Percentiles rank a stretch among this genome's conserved stretches.
Evolutionary conservation across 192 early-diverging fungal genomes (phyloP).

Genomic region (Backusella westeae): DNA sequence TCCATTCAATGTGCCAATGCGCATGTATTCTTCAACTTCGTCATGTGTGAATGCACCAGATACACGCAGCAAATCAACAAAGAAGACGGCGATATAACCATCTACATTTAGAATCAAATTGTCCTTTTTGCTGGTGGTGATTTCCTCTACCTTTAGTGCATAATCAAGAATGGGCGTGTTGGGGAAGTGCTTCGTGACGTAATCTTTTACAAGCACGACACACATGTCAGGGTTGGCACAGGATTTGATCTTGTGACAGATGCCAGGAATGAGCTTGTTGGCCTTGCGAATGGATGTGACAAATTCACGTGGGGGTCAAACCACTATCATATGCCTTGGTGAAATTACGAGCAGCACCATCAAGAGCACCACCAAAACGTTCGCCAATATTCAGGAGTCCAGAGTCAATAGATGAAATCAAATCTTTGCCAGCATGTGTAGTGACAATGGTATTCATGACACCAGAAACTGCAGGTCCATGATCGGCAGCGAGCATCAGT

Average conservation of each 20-base stretch:
- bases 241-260: conserved; percentile 99
- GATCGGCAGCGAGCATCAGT: conserved; percentile 98
- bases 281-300: conserved; percentile 91
- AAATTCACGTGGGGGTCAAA: conserved; percentile 87
- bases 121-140: conserved; percentile 98
- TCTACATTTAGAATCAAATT: conserved; percentile 95
- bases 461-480: conserved; percentile 96
- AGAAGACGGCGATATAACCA: conserved; percentile 90
- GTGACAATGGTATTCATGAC: conserved; percentile 89
- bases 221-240: conserved; percentile 98
- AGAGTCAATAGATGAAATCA: conserved; percentile 91
- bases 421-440: conserved; percentile 95
- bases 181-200: conserved; percentile 85
- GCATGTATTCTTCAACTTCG: conserved; percentile 94
- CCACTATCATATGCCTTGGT: conserved; percentile 90
- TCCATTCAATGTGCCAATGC: conserved; percentile 94
- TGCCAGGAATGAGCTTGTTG: conserved; percentile 97
- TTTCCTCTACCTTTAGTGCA: conserved; percentile 88
- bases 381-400: conserved; percentile 97
- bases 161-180: conserved; percentile 85
- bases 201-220: conserved; percentile 93
- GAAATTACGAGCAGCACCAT: conserved; percentile 94
- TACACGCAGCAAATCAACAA: conserved; percentile 91
- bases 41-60: conserved; percentile 91
- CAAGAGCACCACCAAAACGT: conserved; percentile 95